Percentiles rank a stretch among this genome's conserved stretches.
phyloP scores from a whole-genome alignment of 768 basidiomycete species.

The Xanthoconium purpureum region DNA sequence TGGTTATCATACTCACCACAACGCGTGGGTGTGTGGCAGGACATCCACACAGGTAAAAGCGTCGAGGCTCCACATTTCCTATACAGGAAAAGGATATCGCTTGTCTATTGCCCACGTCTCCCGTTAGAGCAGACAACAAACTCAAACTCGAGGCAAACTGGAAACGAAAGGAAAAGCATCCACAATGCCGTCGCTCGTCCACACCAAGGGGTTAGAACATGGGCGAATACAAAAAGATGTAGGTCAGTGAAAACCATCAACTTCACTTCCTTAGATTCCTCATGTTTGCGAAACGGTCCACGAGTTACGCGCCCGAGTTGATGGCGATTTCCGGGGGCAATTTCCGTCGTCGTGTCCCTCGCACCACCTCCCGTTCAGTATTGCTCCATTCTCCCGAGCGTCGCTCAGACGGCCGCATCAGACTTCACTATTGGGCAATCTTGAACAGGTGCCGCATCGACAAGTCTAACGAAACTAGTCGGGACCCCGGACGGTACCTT shows the following conservation, averaged over 20 bases:
- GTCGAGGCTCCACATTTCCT: not conserved
- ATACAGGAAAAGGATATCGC: not conserved
- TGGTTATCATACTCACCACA: not conserved
- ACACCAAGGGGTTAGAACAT: not conserved
- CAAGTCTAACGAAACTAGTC: conserved; percentile 9
- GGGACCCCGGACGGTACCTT: not conserved
- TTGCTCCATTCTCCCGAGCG: conserved; percentile 5
- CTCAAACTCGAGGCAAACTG: not conserved
- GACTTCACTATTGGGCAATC: conserved; percentile 7
- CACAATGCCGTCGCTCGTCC: not conserved
- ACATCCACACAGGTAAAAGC: not conserved
- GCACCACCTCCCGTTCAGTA: conserved; percentile 1
- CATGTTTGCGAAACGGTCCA: not conserved
- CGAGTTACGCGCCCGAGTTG: not conserved
- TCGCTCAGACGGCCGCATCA: not conserved
- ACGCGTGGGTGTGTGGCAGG: not conserved
- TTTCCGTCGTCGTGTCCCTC: not conserved
- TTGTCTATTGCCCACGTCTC: not conserved
- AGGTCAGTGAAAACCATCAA: not conserved
- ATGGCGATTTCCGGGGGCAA: not conserved
- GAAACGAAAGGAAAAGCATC: not conserved
- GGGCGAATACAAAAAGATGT: not conserved
- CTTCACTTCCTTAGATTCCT: not conserved
- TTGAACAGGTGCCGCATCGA: conserved; percentile 6
- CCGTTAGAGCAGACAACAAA: not conserved